phyloP scores from a whole-genome alignment of 768 basidiomycete species.

The Baorangia bicolor region DNA sequence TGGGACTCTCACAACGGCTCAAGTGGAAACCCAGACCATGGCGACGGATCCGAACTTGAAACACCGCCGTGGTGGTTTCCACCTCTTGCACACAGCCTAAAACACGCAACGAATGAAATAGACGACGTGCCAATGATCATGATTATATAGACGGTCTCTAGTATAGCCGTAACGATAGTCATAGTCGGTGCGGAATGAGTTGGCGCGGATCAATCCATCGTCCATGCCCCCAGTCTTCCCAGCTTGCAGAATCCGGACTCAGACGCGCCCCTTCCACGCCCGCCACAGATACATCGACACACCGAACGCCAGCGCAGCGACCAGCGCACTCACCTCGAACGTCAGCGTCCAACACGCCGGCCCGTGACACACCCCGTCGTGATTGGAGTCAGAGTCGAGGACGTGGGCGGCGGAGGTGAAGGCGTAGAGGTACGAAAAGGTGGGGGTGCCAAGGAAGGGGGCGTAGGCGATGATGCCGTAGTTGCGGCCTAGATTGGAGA shows the following conservation, averaged over 20 bases:
- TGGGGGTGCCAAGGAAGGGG: constrained; percentile 70
- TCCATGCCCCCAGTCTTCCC: too few relatives aligned
- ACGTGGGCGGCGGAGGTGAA: constrained; percentile 57
- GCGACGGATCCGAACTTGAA: too few relatives aligned
- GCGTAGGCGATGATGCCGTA: constrained; percentile 75
- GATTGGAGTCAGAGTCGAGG: constrained; percentile 16
- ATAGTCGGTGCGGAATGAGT: not conserved
- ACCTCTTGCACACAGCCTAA: too few relatives aligned
- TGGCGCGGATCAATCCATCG: not conserved
- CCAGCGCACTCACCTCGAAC: constrained; percentile 50
- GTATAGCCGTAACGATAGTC: not conserved
- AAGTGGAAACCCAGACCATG: too few relatives aligned
- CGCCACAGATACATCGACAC: constrained; percentile 56
- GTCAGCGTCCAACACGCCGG: constrained; percentile 64
- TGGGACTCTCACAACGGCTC: too few relatives aligned
- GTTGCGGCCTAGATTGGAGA: constrained; percentile 68
- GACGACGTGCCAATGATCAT: not conserved
- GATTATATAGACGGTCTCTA: not conserved
- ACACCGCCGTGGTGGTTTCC: too few relatives aligned
- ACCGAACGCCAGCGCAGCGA: constrained; percentile 45
- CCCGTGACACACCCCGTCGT: constrained; percentile 49
- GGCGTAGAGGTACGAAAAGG: constrained; percentile 81
- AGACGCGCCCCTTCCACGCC: constrained; percentile 60
- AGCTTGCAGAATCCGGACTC: not conserved
- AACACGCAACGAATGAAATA: not conserved